Evolutionary conservation across 2,329 filamentous ascomycete genomes (phyloP).

Genomic region (Trichoderma sp.): DNA sequence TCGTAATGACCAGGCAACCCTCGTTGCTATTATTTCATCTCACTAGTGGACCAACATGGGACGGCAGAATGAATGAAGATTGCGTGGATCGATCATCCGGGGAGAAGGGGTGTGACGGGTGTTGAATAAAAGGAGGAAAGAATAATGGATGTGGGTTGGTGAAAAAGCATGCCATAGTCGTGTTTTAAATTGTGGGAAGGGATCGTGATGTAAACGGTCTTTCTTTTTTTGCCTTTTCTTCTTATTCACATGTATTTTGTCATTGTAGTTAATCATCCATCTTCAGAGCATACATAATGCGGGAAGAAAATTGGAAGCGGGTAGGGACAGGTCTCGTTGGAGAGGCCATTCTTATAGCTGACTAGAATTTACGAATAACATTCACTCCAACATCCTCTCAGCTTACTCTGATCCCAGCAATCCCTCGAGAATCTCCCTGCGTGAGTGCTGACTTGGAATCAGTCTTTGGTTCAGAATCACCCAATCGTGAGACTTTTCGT

Average conservation of each 20-base stretch:
- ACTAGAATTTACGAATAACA: slow-evolving; percentile 10
- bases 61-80: not conserved
- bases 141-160: not conserved
- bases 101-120: not conserved
- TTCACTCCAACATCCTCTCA: not conserved
- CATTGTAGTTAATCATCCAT: slow-evolving; percentile 1
- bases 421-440: not conserved
- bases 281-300: not conserved
- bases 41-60: not conserved
- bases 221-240: not conserved
- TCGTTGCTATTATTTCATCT: not conserved
- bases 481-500: not conserved
- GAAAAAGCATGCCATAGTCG: not conserved
- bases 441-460: no score
- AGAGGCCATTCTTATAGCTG: not conserved
- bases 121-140: slow-evolving; percentile 1
- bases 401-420: not conserved
- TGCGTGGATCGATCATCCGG: not conserved
- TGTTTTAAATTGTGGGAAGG: not conserved
- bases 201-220: slow-evolving; percentile 8
- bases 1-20: slow-evolving; percentile 3
- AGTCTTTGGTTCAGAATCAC: not conserved
- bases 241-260: slow-evolving; percentile 4
- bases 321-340: not conserved
- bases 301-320: slow-evolving; percentile 6